Evolutionary conservation across 805 yeast genomes (phyloP).

Genomic region (Wickerhamomyces chambardii): DNA sequence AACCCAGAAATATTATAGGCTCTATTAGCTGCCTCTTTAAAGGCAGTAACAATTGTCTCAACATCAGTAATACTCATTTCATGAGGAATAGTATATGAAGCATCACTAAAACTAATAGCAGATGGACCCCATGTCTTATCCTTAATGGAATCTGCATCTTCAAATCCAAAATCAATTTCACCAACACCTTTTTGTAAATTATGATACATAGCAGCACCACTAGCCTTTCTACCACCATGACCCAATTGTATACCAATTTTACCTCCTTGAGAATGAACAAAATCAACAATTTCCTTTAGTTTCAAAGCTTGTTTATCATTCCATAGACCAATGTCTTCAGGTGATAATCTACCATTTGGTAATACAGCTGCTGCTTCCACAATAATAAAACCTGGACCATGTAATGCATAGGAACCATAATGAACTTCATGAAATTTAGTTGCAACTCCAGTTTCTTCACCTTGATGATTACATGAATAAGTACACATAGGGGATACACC

Average conservation of each 20-base stretch:
- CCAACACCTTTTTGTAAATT: slow-evolving; percentile 22
- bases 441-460: slow-evolving; percentile 23
- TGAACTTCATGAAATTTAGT: slow-evolving; percentile 41
- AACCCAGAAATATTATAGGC: slow-evolving; percentile 42
- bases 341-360: slow-evolving; percentile 31
- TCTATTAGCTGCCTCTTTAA: slow-evolving; percentile 36
- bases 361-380: slow-evolving; percentile 36
- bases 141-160: slow-evolving; percentile 12
- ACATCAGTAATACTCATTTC: slow-evolving; percentile 35
- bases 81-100: slow-evolving; percentile 22
- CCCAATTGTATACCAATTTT: slow-evolving; percentile 44
- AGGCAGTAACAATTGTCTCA: slow-evolving; percentile 27
- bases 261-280: slow-evolving; percentile 33
- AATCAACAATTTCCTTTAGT: slow-evolving; percentile 31
- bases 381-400: slow-evolving; percentile 41
- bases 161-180: slow-evolving; percentile 29
- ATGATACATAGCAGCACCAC: slow-evolving; percentile 22
- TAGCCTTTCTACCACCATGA: slow-evolving; percentile 46
- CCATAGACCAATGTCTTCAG: slow-evolving; percentile 42
- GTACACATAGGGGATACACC: slow-evolving; percentile 53
- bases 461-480: slow-evolving; percentile 27
- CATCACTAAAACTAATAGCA: slow-evolving; percentile 20
- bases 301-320: slow-evolving; percentile 36
- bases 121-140: slow-evolving; percentile 37
- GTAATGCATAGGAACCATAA: slow-evolving; percentile 34